Base-by-base conservation (phyloP, 2,329 filamentous ascomycete species). In the Botrytis hyacinthi region DNA sequence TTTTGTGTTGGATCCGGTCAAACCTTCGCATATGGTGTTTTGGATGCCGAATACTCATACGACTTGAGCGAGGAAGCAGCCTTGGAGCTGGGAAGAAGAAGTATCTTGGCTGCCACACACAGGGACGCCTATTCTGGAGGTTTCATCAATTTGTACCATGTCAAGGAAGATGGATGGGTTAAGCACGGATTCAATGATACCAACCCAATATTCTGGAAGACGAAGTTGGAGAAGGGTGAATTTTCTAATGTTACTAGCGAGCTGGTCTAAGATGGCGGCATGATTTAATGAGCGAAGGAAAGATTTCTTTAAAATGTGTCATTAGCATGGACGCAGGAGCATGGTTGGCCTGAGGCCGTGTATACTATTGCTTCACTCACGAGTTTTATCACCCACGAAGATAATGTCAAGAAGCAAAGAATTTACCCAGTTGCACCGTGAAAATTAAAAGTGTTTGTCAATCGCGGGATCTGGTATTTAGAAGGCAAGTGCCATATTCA, bases 121-220 rank as follows among this genome's bases (percentile, higher is more conserved):
- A 89, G 96, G 82, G 96, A 99, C 83, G 96, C 96, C n/a, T 99
- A 93, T 88, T 98, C 96, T 37, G 96, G 96, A 87, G 96, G 96
- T 78, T 98, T 90, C 86, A 98, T 99, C 88, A 99, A 99, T 86
- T 83, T 98, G 82, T 99, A 99, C 85, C 96, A 99, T 82, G 95
- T 99, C 82, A 98, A 98, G 90, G 95, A 99, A 87, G 92, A 94
- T 29, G 96, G 96, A 79, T 99, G 96, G 96, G 95, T 97, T 81
- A 97, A 97, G 89, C 95, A 98, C 82, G 96, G 96, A 76, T 99
- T 99, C 88, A 94, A 87, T 81, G 96, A 99, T 84, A 98, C 95
- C 79, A 98, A 98, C 87, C 95, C 95, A 62, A 97, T 98, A 82
- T 99, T 99, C 91, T 99, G 96, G 96, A 92, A 97, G 88, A 98